A percentile compares a stretch with the other conserved stretches of the same genome.
Conservation (phyloP, 306 rosid genomes). For the Phaseolus lunatus region DNA sequence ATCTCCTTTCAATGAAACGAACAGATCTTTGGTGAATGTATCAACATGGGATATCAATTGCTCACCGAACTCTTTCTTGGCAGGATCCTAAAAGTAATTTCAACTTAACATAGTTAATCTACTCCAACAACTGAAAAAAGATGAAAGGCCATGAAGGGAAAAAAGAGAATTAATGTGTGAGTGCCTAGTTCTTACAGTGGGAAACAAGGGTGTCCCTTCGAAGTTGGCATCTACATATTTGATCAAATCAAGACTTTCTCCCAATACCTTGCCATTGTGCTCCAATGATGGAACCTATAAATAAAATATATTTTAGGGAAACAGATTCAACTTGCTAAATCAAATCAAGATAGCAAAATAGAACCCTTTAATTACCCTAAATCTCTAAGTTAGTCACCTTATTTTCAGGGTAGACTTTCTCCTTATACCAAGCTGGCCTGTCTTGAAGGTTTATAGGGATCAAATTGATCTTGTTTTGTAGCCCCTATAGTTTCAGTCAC, state of each 20-base stretch:
- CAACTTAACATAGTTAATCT: conserved; percentile 18
- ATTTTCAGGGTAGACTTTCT: conserved; percentile 77
- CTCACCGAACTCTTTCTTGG: conserved; percentile 68
- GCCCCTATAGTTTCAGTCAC: conserved; percentile 56
- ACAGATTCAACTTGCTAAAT: neutral
- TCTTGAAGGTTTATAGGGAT: conserved; percentile 66
- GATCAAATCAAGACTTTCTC: conserved; percentile 89
- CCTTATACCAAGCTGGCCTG: conserved; percentile 95
- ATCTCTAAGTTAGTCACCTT: conserved; percentile 52
- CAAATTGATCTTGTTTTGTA: conserved; percentile 72
- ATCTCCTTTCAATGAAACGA: conserved; percentile 54
- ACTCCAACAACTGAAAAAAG: neutral
- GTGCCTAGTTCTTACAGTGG: conserved; percentile 56
- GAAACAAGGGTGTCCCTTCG: conserved; percentile 62
- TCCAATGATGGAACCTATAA: conserved; percentile 84
- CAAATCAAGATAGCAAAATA: neutral
- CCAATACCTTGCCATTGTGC: conserved; percentile 81
- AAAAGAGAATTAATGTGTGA: conserved; percentile 1
- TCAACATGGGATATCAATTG: conserved; percentile 60
- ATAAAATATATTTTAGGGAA: neutral
- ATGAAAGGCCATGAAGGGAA: neutral
- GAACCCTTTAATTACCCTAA: neutral
- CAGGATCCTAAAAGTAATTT: conserved; percentile 62
- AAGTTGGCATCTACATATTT: conserved; percentile 71
- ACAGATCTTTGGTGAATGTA: conserved; percentile 49